Evolutionary conservation across 148 eudicot species (phyloP), one percentile per base, ranked within the genome.

Genomic region (Diospyros kaki): DNA sequence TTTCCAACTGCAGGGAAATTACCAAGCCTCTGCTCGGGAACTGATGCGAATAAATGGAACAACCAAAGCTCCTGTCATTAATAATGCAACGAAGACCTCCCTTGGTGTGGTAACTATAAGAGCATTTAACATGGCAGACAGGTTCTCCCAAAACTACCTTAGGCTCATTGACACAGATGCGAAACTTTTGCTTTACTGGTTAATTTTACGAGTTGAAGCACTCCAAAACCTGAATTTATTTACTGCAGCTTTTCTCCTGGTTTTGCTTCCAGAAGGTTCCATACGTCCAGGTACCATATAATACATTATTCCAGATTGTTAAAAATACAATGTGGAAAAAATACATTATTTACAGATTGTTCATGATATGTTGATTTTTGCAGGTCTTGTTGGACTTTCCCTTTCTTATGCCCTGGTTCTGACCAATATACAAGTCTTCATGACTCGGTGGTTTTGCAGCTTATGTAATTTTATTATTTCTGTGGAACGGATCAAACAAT

Each of bases 331-430:
- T 48, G 15, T 41, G 39, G 42, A 28, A 52, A 69, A 7, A 44
- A 52, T 54, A 41, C 18, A 42, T 1, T 15, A 4, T 1, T 62
- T 51, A 51, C 18, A 74, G 13, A 44, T 51, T 51, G 8, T 43
- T 50, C 58, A 74, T 43, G 61, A 2, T 5, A 13, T 18, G 11
- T 13, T 18, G 9, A 53, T 39, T 51, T 46, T 69, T 59, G 43
- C 82, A 91, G 97, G 97, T 45, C 84, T 88, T 53, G 89, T 92
- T 38, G 97, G 97, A 48, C 92, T 92, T 1, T 92, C 94, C 54
- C 92, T 92, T 59, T 89, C 97, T 1, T 89, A 92, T 79, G 94
- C 94, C 7, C 77, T 89, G 62, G 76, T 86, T 41, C 63, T 87
- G 43, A 85, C 90, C 3, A 66, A 71, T 50, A 78, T 89, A 43